phyloP scores from a whole-genome alignment of 495 filamentous ascomycete species.

The Hapsidospora chrysogenum region DNA sequence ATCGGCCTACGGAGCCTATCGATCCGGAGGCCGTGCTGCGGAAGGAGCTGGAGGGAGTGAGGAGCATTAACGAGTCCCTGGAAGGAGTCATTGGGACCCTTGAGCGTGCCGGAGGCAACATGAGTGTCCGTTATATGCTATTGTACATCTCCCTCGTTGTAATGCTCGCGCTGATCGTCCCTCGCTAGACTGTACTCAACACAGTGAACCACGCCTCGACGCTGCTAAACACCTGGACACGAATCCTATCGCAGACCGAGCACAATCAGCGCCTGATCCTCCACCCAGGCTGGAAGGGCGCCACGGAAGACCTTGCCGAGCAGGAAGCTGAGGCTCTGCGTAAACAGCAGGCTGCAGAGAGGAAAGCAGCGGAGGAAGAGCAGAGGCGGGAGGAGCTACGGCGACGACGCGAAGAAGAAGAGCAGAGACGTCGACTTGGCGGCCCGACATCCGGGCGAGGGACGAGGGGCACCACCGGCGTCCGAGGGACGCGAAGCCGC shows the following conservation, averaged over 20 bases:
- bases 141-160: background rate
- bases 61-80: conserved; percentile 73
- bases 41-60: conserved; percentile 65
- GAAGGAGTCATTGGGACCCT: conserved; percentile 68
- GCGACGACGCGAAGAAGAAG: conserved; percentile 57
- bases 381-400: conserved; percentile 54
- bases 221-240: conserved; percentile 89
- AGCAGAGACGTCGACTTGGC: conserved; percentile 32
- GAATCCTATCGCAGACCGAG: conserved; percentile 90
- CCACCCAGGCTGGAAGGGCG: conserved; percentile 78
- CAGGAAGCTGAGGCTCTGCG: conserved; percentile 58
- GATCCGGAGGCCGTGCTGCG: conserved; percentile 46
- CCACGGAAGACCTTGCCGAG: conserved; percentile 65
- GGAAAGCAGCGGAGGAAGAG: conserved; percentile 57
- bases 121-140: conserved; percentile 47
- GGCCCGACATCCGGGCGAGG: conserved; percentile 13
- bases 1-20: conserved; percentile 17
- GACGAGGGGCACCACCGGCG: conserved; percentile 6
- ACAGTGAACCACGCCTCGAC: conserved; percentile 82
- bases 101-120: conserved; percentile 70
- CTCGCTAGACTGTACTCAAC: conserved; percentile 55
- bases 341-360: conserved; percentile 56
- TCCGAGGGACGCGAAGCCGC: conserved; percentile 10
- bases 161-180: background rate
- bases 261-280: conserved; percentile 89